Conservation (phyloP, 148 eudicot genomes). For the Dianthus caryophyllus region DNA sequence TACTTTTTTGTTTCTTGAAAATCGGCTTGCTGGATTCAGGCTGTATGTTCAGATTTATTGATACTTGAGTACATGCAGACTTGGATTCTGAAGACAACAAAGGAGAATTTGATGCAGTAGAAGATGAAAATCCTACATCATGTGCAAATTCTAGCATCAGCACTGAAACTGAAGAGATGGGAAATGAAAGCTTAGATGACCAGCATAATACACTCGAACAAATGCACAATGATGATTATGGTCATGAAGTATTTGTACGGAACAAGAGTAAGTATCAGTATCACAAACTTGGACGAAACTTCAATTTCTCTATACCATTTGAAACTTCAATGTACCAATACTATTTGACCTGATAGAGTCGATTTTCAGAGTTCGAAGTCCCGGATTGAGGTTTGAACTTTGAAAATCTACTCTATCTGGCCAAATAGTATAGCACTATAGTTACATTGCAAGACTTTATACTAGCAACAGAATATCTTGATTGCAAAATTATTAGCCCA, state of each 20-base stretch:
- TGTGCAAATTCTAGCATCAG: background rate
- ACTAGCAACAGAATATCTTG: too few species aligned
- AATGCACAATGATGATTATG: background rate
- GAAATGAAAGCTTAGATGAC: background rate
- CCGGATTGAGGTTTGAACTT: background rate
- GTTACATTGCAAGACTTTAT: too few species aligned
- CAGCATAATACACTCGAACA: background rate
- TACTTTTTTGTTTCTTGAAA: background rate
- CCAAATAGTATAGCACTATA: too few species aligned
- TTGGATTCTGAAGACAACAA: background rate
- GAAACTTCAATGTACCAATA: too few species aligned
- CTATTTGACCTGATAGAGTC: background rate
- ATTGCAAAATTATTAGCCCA: too few species aligned
- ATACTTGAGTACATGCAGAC: background rate
- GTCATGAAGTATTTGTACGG: background rate
- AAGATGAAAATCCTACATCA: background rate
- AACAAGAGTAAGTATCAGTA: slow-evolving; percentile 5
- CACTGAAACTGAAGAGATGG: background rate
- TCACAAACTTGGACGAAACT: background rate
- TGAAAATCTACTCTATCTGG: background rate
- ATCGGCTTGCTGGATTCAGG: background rate
- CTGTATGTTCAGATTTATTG: background rate
- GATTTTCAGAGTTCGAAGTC: background rate
- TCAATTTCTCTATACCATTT: background rate
- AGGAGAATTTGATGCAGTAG: background rate